These are phyloP conservation scores for Mucor racemosus DNA, from an alignment of 371 early-diverging fungal species.

Conservation along the genomic window DNA sequence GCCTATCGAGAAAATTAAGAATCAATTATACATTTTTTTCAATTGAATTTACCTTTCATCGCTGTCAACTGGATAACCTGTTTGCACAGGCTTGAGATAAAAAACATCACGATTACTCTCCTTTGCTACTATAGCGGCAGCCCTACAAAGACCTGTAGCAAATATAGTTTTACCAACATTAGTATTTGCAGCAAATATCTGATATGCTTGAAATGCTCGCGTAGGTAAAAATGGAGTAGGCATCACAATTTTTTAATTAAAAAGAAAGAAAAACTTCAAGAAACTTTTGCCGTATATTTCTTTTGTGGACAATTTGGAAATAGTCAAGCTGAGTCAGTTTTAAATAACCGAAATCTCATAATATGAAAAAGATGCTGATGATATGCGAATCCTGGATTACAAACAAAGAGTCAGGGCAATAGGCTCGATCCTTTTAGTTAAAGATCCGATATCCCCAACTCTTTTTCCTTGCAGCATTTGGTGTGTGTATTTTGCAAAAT, in stretches of 20 bases:
- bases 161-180: slow-evolving; percentile 86
- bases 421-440: slow-evolving; percentile 2
- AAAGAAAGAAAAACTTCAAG: slow-evolving; percentile 8
- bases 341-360: slow-evolving; percentile 16
- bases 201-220: slow-evolving; percentile 69
- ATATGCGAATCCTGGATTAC: too few relatives aligned
- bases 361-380: too few relatives aligned
- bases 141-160: slow-evolving; percentile 69
- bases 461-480: slow-evolving; percentile 6
- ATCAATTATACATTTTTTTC: background rate
- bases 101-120: slow-evolving; percentile 54
- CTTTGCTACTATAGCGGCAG: slow-evolving; percentile 56
- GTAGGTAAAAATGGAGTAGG: slow-evolving; percentile 53
- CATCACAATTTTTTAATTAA: slow-evolving; percentile 28
- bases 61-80: slow-evolving; percentile 81
- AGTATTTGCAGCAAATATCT: slow-evolving; percentile 83
- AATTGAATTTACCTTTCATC: slow-evolving; percentile 65
- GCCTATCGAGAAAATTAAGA: slow-evolving; percentile 41
- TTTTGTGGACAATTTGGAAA: background rate
- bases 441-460: slow-evolving; percentile 20
- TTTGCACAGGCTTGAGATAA: slow-evolving; percentile 86
- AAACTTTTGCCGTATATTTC: background rate
- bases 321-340: slow-evolving; percentile 9
- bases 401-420: background rate
- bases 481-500: background rate